A percentile compares a stretch with the other conserved stretches of the same genome.
Evolutionary conservation across 306 rosid species (phyloP).

Genomic region (Cucumis cinereus): DNA sequence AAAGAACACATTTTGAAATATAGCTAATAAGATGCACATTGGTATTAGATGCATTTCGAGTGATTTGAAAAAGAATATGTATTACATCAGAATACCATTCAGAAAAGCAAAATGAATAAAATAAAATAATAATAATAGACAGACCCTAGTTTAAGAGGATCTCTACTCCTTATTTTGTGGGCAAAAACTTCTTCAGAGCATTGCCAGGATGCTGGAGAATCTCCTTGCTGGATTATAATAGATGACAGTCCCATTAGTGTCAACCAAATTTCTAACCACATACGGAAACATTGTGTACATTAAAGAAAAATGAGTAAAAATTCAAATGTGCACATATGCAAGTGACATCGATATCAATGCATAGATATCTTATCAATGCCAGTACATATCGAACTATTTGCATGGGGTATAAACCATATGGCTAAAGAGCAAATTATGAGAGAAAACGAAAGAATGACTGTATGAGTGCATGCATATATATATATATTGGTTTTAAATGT

Average conservation of each 20-base stretch:
- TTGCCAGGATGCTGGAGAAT: slow-evolving; percentile 90
- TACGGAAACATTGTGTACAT: background rate
- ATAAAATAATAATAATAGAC: slow-evolving; percentile 6
- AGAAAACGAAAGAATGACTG: background rate
- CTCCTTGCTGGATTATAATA: slow-evolving; percentile 37
- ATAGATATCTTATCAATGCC: background rate
- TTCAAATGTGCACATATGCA: background rate
- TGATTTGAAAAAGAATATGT: background rate
- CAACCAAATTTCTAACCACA: background rate
- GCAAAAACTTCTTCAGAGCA: slow-evolving; percentile 92
- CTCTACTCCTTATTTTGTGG: slow-evolving; percentile 63
- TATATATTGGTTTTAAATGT: background rate
- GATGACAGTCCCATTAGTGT: background rate
- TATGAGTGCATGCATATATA: background rate
- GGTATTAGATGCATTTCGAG: background rate
- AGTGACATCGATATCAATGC: background rate
- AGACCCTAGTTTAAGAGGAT: slow-evolving; percentile 88
- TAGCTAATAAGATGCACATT: background rate
- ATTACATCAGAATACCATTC: background rate
- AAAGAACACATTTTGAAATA: background rate
- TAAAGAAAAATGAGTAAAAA: background rate
- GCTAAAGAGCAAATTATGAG: background rate
- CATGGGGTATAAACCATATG: background rate
- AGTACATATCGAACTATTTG: background rate
- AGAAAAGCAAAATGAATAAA: background rate